Evolutionary conservation across 2,329 filamentous ascomycete genomes (phyloP), one percentile per base, ranked within the genome.

Genomic region (Penicillium sp.): DNA sequence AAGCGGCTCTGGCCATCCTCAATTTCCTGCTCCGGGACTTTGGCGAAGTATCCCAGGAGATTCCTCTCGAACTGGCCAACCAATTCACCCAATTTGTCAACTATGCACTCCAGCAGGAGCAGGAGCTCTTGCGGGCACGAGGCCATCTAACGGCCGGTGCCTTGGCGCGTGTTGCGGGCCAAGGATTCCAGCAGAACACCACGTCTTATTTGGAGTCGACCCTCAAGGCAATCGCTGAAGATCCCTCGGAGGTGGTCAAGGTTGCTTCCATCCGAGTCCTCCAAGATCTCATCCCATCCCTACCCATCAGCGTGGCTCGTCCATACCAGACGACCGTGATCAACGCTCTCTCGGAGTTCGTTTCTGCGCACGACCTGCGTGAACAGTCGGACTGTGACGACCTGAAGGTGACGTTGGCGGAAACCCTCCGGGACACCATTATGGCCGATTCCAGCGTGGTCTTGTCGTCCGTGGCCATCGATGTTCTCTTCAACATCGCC

Each of bases 361-460:
- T 97, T 56, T 79, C 84, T 36, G 74, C 79, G 13, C 89, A 91
- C 64, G 89, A 96, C 60, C 76, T 93, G 40, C 81, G 80, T 42
- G 90, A 96, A 14, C 78, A 95, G 39, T 83, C 86, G 44, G 90
- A 96, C 52, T 87, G 87, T 9, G 91, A 97, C 57, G 93, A 98
- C 66, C 79, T 97, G 44, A 82, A 96, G 56, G 87, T 95, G 11
- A 91, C 90, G 0, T 75, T 98, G 26, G 86, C 91, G 5, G 89
- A 96, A 69, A 86, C 90, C 0, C 75, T 97, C 3, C 81, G 89
- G 42, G 84, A 89, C 58, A 85, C 87, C 23, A 93, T 97, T 59
- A 77, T 85, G 57, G 78, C 95, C 44, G 85, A 96, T 58, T 81
- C 86, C 2, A 77, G 77, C 13, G 81, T 93, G 43, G 84, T 87